phyloP scores from a whole-genome alignment of 257 asterid genomes.

The Linaria vulgaris region DNA sequence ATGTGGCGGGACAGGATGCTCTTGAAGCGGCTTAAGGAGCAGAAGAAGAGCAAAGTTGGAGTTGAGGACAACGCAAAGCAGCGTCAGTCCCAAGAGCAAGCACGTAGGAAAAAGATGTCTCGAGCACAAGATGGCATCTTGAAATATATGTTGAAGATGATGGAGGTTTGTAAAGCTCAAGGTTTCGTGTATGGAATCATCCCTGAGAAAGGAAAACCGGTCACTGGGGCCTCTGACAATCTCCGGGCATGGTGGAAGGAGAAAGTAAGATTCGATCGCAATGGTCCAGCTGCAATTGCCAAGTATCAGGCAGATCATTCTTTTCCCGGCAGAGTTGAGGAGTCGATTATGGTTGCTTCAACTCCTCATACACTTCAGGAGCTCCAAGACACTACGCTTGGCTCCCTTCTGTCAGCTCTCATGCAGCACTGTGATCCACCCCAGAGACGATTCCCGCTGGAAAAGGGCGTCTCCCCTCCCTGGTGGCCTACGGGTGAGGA shows the following conservation, averaged over 20 bases:
- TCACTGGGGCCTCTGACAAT: constrained; percentile 62
- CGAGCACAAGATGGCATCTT: constrained; percentile 65
- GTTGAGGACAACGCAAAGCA: constrained; percentile 37
- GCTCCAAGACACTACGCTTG: constrained; percentile 56
- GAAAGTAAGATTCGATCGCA: constrained; percentile 56
- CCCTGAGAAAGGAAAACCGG: constrained; percentile 67
- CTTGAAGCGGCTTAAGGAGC: constrained; percentile 49
- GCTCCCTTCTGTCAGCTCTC: constrained; percentile 58
- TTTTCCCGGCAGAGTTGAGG: constrained; percentile 36
- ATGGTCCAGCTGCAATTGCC: constrained; percentile 58
- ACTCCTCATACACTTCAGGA: constrained; percentile 50
- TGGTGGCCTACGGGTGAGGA: constrained; percentile 69
- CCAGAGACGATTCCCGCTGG: constrained; percentile 51
- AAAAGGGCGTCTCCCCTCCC: constrained; percentile 57
- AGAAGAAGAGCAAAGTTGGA: constrained; percentile 40
- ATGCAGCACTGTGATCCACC: constrained; percentile 66
- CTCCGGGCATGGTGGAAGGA: constrained; percentile 74
- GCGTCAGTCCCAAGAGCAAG: constrained; percentile 57
- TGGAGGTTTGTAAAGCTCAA: constrained; percentile 70
- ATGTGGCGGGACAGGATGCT: constrained; percentile 58
- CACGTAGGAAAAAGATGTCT: constrained; percentile 68
- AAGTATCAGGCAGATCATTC: constrained; percentile 46
- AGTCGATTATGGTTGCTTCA: constrained; percentile 27
- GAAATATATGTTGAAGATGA: constrained; percentile 63
- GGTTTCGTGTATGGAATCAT: constrained; percentile 70